These are phyloP conservation scores for Larix kaempferi DNA, from an alignment of 75 land plant genomes.

Conservation along the genomic window DNA sequence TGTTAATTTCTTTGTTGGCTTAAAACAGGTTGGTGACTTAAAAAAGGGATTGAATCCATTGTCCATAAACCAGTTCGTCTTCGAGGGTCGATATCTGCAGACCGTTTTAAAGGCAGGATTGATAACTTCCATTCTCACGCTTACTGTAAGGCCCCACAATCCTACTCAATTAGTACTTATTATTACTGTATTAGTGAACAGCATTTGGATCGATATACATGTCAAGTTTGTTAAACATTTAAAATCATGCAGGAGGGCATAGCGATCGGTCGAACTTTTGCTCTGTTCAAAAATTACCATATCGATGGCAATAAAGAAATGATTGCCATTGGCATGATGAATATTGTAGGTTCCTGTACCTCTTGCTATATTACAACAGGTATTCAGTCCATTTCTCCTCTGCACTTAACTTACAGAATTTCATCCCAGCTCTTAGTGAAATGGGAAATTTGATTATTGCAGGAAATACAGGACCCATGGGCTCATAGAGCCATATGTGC, in stretches of 20 bases:
- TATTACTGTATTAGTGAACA: too few relatives aligned
- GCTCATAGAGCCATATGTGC: too few relatives aligned
- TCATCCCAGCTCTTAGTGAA: too few relatives aligned
- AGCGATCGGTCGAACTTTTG: conserved; percentile 45
- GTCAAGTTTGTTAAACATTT: too few relatives aligned
- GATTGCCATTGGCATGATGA: conserved; percentile 42
- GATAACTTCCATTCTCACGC: conserved; percentile 54
- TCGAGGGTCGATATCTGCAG: conserved; percentile 19
- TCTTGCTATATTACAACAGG: conserved; percentile 48
- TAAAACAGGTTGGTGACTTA: conserved; percentile 57
- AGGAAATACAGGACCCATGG: too few relatives aligned
- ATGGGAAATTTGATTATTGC: too few relatives aligned
- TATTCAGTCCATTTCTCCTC: not conserved
- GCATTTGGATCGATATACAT: too few relatives aligned
- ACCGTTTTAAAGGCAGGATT: conserved; percentile 53
- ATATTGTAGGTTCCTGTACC: conserved; percentile 37
- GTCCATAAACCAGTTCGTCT: conserved; percentile 22
- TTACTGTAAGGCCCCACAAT: conserved; percentile 40
- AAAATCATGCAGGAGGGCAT: conserved; percentile 24
- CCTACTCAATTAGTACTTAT: too few relatives aligned
- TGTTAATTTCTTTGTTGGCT: not conserved
- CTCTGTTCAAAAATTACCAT: conserved; percentile 36
- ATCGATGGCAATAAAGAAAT: conserved; percentile 52
- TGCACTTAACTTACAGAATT: too few relatives aligned
- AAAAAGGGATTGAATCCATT: conserved; percentile 72